Conservation (phyloP, 2,329 filamentous ascomycete species). For the Cladosporium sp. region DNA sequence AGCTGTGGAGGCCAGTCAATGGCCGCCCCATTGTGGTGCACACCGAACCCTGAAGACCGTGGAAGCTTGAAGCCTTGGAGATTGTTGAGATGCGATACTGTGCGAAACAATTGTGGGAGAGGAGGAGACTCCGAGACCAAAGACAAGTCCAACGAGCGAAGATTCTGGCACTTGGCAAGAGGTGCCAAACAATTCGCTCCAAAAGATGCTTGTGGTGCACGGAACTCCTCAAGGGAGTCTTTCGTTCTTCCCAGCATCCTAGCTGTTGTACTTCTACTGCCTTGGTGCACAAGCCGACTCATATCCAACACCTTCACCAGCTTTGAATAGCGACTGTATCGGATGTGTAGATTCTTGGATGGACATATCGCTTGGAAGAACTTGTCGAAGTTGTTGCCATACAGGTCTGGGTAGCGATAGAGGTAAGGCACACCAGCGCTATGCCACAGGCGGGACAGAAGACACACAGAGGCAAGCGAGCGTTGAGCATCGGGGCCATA, state of each 20-base stretch:
- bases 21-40: conserved; percentile 19
- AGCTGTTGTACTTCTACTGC: conserved; percentile 54
- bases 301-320: conserved; percentile 53
- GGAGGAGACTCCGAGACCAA: conserved; percentile 49
- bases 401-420: conserved; percentile 50
- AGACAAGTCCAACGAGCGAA: conserved; percentile 50
- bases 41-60: conserved; percentile 30
- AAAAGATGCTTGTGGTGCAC: conserved; percentile 56
- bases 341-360: conserved; percentile 45
- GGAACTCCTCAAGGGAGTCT: conserved; percentile 48
- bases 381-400: conserved; percentile 49
- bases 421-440: conserved; percentile 47
- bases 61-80: conserved; percentile 41
- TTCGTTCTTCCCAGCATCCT: conserved; percentile 54
- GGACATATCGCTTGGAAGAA: conserved; percentile 56
- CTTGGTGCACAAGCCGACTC: conserved; percentile 54
- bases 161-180: conserved; percentile 50
- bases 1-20: conserved; percentile 42
- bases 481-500: conserved; percentile 38
- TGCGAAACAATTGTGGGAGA: conserved; percentile 47
- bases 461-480: conserved; percentile 49
- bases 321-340: conserved; percentile 45
- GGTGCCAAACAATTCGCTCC: conserved; percentile 54
- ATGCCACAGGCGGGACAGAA: conserved; percentile 56
- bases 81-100: conserved; percentile 43